Percentiles rank a stretch among this genome's conserved stretches.
These are phyloP conservation scores for Flaveria linearis DNA, from an alignment of 129 eudicot genomes.

Conservation along the genomic window DNA sequence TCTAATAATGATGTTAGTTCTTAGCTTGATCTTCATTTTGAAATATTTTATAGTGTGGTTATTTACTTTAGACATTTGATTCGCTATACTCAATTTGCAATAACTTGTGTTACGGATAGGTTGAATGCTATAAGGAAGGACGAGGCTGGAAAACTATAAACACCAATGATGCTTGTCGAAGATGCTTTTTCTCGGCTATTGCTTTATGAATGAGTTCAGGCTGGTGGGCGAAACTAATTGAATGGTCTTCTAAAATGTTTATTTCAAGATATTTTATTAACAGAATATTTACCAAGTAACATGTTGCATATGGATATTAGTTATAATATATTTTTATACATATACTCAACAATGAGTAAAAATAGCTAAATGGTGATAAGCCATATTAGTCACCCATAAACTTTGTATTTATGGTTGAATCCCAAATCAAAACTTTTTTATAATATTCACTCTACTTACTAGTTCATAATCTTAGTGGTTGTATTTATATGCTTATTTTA, in stretches of 20 bases:
- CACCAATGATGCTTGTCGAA: slow-evolving; percentile 46
- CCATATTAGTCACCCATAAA: no score
- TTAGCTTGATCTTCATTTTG: not conserved
- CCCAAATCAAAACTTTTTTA: no score
- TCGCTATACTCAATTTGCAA: not conserved
- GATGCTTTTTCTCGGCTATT: slow-evolving; percentile 67
- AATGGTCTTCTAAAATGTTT: not conserved
- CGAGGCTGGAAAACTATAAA: slow-evolving; percentile 59
- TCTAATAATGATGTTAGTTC: not conserved
- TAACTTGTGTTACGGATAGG: slow-evolving; percentile 26
- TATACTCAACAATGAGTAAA: no score
- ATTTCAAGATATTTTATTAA: not conserved
- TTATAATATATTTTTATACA: no score
- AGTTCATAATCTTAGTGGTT: not conserved
- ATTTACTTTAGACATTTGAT: not conserved
- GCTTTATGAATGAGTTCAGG: slow-evolving; percentile 32
- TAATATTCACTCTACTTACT: not conserved
- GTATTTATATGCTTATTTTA: no score
- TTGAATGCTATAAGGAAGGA: slow-evolving; percentile 78
- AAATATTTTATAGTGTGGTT: not conserved
- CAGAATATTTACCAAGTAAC: not conserved
- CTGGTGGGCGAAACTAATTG: not conserved
- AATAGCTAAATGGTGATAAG: no score
- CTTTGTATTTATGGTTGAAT: no score
- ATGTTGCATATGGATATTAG: not conserved